These are phyloP conservation scores for Lipomyces yarrowii DNA, from an alignment of 1,139 yeast species.

Conservation along the genomic window DNA sequence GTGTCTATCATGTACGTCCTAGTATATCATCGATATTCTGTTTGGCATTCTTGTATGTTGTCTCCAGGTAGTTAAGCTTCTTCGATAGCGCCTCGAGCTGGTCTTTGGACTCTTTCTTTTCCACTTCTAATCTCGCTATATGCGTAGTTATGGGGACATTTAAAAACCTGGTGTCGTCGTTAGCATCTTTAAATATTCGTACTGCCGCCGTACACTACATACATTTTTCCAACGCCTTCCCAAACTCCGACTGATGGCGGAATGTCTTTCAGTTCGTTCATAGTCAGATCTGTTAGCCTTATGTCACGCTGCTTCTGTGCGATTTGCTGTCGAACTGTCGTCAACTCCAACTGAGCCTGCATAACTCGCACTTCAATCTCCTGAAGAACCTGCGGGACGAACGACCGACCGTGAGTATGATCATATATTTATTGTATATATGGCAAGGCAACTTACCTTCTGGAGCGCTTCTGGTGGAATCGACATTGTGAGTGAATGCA, in stretches of 20 bases:
- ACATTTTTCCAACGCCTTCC: slow-evolving; percentile 33
- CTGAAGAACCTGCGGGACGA: slow-evolving; percentile 19
- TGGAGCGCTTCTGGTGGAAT: slow-evolving; percentile 31
- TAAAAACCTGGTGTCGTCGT: slow-evolving; percentile 21
- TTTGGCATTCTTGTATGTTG: slow-evolving; percentile 28
- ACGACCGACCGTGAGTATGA: not conserved
- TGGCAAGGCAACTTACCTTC: slow-evolving; percentile 15
- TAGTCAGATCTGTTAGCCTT: slow-evolving; percentile 22
- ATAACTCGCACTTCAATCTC: slow-evolving; percentile 27
- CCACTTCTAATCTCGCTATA: slow-evolving; percentile 19
- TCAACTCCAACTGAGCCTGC: slow-evolving; percentile 28
- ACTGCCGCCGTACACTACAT: not conserved
- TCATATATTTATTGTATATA: too few species aligned
- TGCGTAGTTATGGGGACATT: slow-evolving; percentile 28
- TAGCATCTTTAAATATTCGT: not conserved
- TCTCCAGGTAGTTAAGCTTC: slow-evolving; percentile 27
- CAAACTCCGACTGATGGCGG: slow-evolving; percentile 30
- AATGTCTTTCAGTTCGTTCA: slow-evolving; percentile 24
- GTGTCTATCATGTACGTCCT: too few species aligned
- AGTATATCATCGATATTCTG: slow-evolving; percentile 27
- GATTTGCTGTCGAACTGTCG: slow-evolving; percentile 25
- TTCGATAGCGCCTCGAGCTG: slow-evolving; percentile 27
- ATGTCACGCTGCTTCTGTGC: slow-evolving; percentile 26
- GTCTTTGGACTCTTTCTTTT: slow-evolving; percentile 23
- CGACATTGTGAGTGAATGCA: slow-evolving; percentile 18